phyloP scores from a whole-genome alignment of 441 rosid species.

The Gossypium gossypioides region DNA sequence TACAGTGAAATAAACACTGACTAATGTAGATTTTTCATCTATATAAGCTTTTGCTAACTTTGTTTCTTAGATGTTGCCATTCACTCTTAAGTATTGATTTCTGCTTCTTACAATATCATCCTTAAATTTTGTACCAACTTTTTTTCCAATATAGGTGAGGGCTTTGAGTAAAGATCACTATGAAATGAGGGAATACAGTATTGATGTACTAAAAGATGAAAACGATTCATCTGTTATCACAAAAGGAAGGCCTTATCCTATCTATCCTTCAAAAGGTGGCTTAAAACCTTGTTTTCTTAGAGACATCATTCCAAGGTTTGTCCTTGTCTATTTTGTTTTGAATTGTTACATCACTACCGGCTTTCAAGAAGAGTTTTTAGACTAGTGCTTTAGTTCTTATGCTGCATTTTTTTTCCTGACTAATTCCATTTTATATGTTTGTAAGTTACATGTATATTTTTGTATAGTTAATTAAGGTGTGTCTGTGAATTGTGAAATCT shows the following conservation, averaged over 20 bases:
- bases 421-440: background rate
- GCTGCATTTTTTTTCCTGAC: background rate
- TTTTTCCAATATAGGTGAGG: conserved; percentile 40
- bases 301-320: conserved; percentile 62
- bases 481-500: background rate
- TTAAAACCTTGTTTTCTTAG: conserved; percentile 56
- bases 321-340: conserved; percentile 11
- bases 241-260: conserved; percentile 77
- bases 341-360: background rate
- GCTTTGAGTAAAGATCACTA: conserved; percentile 61
- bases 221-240: conserved; percentile 42
- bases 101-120: conserved; percentile 9
- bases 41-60: background rate
- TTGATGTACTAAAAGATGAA: conserved; percentile 70
- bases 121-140: conserved; percentile 10
- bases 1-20: background rate
- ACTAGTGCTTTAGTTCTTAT: background rate
- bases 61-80: background rate
- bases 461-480: background rate
- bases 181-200: conserved; percentile 80
- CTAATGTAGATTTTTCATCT: background rate
- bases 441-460: background rate
- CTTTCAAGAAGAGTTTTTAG: background rate
- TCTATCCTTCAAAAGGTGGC: conserved; percentile 92
- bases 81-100: background rate